Evolutionary conservation across 192 early-diverging fungal genomes (phyloP), one percentile per base, ranked within the genome.

Genomic region (Linnemannia schmuckeri): DNA sequence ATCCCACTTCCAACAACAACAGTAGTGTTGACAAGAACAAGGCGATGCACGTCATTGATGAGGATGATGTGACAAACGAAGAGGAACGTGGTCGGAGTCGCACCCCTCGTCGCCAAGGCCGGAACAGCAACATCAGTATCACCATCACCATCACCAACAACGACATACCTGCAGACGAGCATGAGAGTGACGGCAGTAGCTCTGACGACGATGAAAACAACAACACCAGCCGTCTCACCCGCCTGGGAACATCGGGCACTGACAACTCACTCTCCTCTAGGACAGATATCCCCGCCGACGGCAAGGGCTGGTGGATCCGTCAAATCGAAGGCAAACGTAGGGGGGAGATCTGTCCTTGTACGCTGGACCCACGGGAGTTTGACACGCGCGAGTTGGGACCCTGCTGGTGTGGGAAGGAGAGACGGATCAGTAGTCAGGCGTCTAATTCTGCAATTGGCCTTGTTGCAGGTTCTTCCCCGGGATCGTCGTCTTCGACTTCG

Each of bases 301-400:
- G 79, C 6, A 86, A 80, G 47, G 77, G 83, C 8, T 86, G 83
- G 83, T 86, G 83, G 83, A 74, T 86, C 35, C 77, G 77, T 3
- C 83, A 86, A 46, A 80, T 86, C 30, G 83, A 86, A 37, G 83
- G 77, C 37, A 86, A 74, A 44, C 74, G 78, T 6, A 57, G 77
- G 6, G 82, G 82, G 0, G 82, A 84, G 77, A 75, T 84, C 27
- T 84, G 82, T 27, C 82, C 82, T 0, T 84, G 82, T 38, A 79
- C 74, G 4, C 10, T 72, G 30, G 40, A 38, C 7, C 61, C 61
- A 33, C 57, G 37, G 27, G 33, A 20, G 15, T 24, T 20, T 27
- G n/a, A 13, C 35, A 15, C 72, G 38, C 10, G 27, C 13, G 69
- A 76, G 7, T n/a, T 44, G 27, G 75, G 41, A n/a, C 13, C 72